Evolutionary conservation across 208 protist genomes (phyloP).

Genomic region (Leishmania turanica): DNA sequence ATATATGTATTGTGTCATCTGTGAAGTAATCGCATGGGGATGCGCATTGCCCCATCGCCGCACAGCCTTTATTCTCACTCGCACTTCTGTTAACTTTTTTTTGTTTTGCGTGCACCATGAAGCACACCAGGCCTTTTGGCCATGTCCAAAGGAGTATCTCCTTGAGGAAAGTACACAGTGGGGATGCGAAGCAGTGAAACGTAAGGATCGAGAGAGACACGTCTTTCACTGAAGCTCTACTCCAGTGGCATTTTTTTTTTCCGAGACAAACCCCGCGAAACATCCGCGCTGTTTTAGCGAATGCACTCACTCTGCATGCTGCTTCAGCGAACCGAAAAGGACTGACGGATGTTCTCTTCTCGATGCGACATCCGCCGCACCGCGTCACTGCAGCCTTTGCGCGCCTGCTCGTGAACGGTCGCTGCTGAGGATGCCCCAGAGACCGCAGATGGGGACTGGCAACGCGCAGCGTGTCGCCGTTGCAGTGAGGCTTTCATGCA

Average conservation of each 20-base stretch:
- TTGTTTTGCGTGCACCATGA: not conserved
- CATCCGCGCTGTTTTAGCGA: not conserved
- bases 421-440: slow-evolving; percentile 5
- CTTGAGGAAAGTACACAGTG: not conserved
- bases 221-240: not conserved
- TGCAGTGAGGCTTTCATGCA: slow-evolving; percentile 10
- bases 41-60: not conserved
- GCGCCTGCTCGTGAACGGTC: slow-evolving; percentile 52
- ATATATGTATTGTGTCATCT: not conserved
- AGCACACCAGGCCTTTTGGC: too few relatives aligned
- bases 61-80: not conserved
- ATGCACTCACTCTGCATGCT: not conserved
- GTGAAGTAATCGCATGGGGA: not conserved
- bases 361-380: slow-evolving; percentile 65
- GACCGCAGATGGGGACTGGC: slow-evolving; percentile 3
- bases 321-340: slow-evolving; percentile 43
- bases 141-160: not conserved
- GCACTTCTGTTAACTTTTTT: not conserved
- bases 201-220: not conserved
- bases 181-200: not conserved
- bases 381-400: slow-evolving; percentile 53
- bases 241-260: not conserved
- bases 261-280: not conserved
- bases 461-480: slow-evolving; percentile 17
- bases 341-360: slow-evolving; percentile 82